phyloP scores from a whole-genome alignment of 352 stramenopile species.

The Phytophthora podocarpi region DNA sequence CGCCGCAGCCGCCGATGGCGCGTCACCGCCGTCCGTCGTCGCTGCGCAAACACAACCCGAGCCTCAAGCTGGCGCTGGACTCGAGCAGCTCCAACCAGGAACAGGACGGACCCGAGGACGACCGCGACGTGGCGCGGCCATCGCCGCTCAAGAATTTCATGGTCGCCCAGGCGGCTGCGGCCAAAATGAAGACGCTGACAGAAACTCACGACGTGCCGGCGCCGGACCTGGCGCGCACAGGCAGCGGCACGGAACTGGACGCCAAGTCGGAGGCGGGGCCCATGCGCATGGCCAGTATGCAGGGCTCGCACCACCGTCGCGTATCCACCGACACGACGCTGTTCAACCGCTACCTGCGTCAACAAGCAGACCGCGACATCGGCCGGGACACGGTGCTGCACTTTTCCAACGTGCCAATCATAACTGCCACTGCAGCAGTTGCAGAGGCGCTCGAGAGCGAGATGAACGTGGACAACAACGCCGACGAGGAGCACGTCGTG shows the following conservation, averaged over 20 bases:
- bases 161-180: slow-evolving; percentile 24
- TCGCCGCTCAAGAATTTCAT: slow-evolving; percentile 40
- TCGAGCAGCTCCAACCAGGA: slow-evolving; percentile 27
- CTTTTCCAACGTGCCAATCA: slow-evolving; percentile 53
- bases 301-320: slow-evolving; percentile 68
- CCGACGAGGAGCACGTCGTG: slow-evolving; percentile 24
- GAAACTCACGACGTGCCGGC: slow-evolving; percentile 14
- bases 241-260: slow-evolving; percentile 25
- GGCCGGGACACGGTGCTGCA: slow-evolving; percentile 56
- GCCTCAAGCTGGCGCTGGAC: slow-evolving; percentile 34
- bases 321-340: slow-evolving; percentile 77
- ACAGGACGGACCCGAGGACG: slow-evolving; percentile 25
- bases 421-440: slow-evolving; percentile 34
- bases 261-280: slow-evolving; percentile 52
- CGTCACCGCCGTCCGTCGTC: slow-evolving; percentile 31
- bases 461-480: slow-evolving; percentile 43
- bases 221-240: slow-evolving; percentile 15
- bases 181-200: slow-evolving; percentile 13
- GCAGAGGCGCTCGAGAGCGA: slow-evolving; percentile 32
- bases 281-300: slow-evolving; percentile 54
- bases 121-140: slow-evolving; percentile 9
- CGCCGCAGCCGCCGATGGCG: slow-evolving; percentile 49
- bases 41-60: slow-evolving; percentile 27
- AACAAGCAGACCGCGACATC: slow-evolving; percentile 68
- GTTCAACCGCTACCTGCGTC: slow-evolving; percentile 63